Evolutionary conservation across 495 filamentous ascomycete genomes (phyloP).

Genomic region (Xylaria scruposa): DNA sequence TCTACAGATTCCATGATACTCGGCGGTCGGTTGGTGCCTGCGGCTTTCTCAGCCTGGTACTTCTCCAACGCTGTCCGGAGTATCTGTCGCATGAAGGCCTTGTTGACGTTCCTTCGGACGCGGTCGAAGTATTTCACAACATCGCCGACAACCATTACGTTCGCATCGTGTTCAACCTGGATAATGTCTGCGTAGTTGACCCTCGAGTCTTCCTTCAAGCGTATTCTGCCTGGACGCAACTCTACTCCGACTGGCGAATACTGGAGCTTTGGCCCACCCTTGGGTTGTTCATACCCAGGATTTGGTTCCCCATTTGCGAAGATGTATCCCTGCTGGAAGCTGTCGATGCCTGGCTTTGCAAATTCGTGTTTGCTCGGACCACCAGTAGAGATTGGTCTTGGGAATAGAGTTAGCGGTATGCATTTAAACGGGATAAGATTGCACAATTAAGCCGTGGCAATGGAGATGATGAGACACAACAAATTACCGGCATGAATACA

Average conservation of each 20-base stretch:
- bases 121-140: slow-evolving; percentile 45
- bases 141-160: slow-evolving; percentile 42
- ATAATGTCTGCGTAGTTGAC: slow-evolving; percentile 45
- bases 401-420: slow-evolving; percentile 27
- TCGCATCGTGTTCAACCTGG: slow-evolving; percentile 41
- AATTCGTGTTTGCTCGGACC: slow-evolving; percentile 40
- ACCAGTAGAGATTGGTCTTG: slow-evolving; percentile 42
- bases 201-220: slow-evolving; percentile 42
- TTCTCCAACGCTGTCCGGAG: slow-evolving; percentile 40
- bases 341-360: slow-evolving; percentile 43
- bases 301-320: slow-evolving; percentile 42
- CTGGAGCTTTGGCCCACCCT: slow-evolving; percentile 32
- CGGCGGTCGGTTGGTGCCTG: slow-evolving; percentile 20
- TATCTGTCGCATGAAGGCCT: slow-evolving; percentile 45
- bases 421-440: not conserved
- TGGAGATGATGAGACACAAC: slow-evolving; percentile 23
- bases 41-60: slow-evolving; percentile 35
- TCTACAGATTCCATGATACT: slow-evolving; percentile 29
- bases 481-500: slow-evolving; percentile 16
- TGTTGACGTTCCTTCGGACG: slow-evolving; percentile 43
- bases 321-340: slow-evolving; percentile 43
- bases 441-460: not conserved
- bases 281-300: slow-evolving; percentile 33
- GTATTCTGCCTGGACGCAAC: slow-evolving; percentile 40
- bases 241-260: slow-evolving; percentile 42